These are phyloP conservation scores for Hibiscus trionum DNA, from an alignment of 345 rosid genomes.

Conservation along the genomic window DNA sequence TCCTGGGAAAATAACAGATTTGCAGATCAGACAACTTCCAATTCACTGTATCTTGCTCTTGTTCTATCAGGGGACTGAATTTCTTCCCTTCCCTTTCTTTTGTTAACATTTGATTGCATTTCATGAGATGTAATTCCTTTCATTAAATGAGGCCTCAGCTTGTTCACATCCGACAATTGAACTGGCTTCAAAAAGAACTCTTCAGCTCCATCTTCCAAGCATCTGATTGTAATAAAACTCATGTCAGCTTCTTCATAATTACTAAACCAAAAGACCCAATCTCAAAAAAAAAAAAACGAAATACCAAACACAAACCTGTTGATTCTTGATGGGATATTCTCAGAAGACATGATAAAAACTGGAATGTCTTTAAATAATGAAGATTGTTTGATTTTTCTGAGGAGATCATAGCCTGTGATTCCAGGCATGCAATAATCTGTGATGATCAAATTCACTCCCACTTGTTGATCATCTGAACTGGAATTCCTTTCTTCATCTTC, in stretches of 20 bases:
- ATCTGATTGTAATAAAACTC: slow-evolving; percentile 29
- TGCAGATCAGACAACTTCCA: slow-evolving; percentile 7
- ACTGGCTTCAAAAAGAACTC: slow-evolving; percentile 89
- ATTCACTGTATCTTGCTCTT: slow-evolving; percentile 24
- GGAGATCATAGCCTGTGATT: slow-evolving; percentile 92
- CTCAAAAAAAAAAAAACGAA: too few relatives aligned
- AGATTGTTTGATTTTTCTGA: slow-evolving; percentile 78
- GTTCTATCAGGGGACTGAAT: slow-evolving; percentile 25
- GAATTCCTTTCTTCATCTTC: slow-evolving; percentile 21
- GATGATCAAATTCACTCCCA: slow-evolving; percentile 64
- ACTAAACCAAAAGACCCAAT: too few relatives aligned
- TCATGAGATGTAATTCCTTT: slow-evolving; percentile 27
- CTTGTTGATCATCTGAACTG: slow-evolving; percentile 23
- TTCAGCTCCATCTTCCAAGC: slow-evolving; percentile 86
- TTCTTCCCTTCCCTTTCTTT: slow-evolving; percentile 5
- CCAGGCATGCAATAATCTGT: slow-evolving; percentile 99
- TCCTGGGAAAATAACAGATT: neutral
- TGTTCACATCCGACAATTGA: slow-evolving; percentile 68
- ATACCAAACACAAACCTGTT: slow-evolving; percentile 26
- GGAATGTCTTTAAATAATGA: slow-evolving; percentile 63
- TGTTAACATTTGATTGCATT: neutral
- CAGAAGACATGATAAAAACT: slow-evolving; percentile 95
- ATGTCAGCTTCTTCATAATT: too few relatives aligned
- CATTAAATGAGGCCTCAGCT: slow-evolving; percentile 54
- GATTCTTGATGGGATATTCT: slow-evolving; percentile 78